Percentiles rank a stretch among this genome's conserved stretches.
Evolutionary conservation across 177 flowering plant species (phyloP).

Genomic region (Vitis hybrid): DNA sequence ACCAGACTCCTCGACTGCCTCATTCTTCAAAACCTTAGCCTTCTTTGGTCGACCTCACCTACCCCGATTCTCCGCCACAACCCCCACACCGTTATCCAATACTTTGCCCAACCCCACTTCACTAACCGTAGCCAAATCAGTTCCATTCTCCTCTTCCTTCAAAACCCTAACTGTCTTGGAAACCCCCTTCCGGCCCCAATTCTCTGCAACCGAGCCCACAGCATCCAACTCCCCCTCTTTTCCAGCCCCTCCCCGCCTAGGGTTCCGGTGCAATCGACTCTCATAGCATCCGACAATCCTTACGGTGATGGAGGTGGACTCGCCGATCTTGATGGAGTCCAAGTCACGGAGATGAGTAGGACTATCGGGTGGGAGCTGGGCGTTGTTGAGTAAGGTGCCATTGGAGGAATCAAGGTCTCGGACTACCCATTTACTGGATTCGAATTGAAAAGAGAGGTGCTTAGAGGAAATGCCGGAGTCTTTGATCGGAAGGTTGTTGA

Average conservation of each 20-base stretch:
- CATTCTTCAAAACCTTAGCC: conserved; percentile 9
- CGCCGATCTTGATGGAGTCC: conserved; percentile 58
- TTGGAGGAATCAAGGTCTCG: conserved; percentile 68
- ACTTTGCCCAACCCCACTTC: no score
- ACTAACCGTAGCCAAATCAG: conserved; percentile 9
- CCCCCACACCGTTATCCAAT: neutral
- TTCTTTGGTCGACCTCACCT: conserved; percentile 11
- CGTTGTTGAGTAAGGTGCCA: conserved; percentile 53
- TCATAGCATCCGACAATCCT: conserved; percentile 10
- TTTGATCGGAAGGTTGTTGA: conserved; percentile 57
- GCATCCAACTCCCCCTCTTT: neutral
- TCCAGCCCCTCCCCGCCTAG: conserved; percentile 29
- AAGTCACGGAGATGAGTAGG: conserved; percentile 37
- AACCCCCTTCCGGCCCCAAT: conserved; percentile 9
- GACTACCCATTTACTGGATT: conserved; percentile 46
- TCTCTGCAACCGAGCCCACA: conserved; percentile 3
- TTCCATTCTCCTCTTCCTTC: conserved; percentile 15
- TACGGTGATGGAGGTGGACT: conserved; percentile 44
- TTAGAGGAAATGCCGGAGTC: conserved; percentile 72
- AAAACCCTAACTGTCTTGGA: conserved; percentile 1
- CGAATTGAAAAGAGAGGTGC: conserved; percentile 50
- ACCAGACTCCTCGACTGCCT: conserved; percentile 2
- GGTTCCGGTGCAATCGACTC: conserved; percentile 29
- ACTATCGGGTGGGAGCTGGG: conserved; percentile 18
- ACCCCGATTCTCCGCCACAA: conserved; percentile 1